A percentile compares a stretch with the other conserved stretches of the same genome.
phyloP scores from a whole-genome alignment of 345 rosid genomes.

The Conringia planisiliqua region DNA sequence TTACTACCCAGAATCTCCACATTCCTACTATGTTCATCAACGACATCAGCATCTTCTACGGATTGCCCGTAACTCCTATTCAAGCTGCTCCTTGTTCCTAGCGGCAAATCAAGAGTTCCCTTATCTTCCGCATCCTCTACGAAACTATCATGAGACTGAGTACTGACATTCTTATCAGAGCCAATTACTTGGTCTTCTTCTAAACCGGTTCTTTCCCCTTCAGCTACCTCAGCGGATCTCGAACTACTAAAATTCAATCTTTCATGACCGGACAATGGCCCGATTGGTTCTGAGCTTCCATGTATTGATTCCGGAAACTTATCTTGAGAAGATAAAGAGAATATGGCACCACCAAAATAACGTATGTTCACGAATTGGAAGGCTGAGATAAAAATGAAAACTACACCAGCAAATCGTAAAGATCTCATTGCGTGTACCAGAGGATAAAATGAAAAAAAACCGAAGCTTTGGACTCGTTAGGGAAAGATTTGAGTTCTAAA shows the following conservation, averaged over 20 bases:
- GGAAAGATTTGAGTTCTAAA: background rate
- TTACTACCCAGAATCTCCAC: conserved; percentile 29
- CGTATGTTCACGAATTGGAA: conserved; percentile 65
- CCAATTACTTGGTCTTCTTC: conserved; percentile 24
- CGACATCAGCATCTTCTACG: conserved; percentile 26
- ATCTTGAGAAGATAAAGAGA: conserved; percentile 41
- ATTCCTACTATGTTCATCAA: conserved; percentile 22
- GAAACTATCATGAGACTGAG: conserved; percentile 1
- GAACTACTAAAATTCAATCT: conserved; percentile 13
- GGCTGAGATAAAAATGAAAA: conserved; percentile 37
- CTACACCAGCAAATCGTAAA: conserved; percentile 43
- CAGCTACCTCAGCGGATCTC: conserved; percentile 33
- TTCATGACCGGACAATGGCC: conserved; percentile 17
- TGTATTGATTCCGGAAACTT: conserved; percentile 35
- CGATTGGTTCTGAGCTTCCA: conserved; percentile 6
- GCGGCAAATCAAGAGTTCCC: conserved; percentile 16
- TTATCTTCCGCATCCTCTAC: conserved; percentile 18
- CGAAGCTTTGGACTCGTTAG: conserved; percentile 29
- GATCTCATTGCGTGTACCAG: conserved; percentile 42
- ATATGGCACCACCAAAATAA: conserved; percentile 37
- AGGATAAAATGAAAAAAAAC: background rate
- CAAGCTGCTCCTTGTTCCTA: conserved; percentile 14
- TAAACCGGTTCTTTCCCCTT: conserved; percentile 21
- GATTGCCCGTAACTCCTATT: conserved; percentile 13
- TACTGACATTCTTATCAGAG: conserved; percentile 19